Percentiles rank a stretch among this genome's conserved stretches.
These are phyloP conservation scores for Solanum appendiculatum DNA, from an alignment of 257 asterid species.

Conservation along the genomic window DNA sequence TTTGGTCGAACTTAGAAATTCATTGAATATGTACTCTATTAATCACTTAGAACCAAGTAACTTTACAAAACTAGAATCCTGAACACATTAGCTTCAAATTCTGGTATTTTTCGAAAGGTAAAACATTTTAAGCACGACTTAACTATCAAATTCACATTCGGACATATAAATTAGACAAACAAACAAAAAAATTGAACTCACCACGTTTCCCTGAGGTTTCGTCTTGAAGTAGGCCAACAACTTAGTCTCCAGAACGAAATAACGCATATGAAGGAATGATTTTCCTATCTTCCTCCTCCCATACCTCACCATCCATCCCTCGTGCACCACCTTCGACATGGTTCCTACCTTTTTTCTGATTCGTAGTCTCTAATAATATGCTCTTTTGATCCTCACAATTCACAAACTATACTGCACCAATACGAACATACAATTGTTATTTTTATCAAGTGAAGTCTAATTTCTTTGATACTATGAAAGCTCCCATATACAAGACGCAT, in stretches of 20 bases:
- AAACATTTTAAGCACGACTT: not conserved
- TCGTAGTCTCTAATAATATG: not conserved
- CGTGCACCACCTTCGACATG: conserved; percentile 82
- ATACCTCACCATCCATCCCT: conserved; percentile 97
- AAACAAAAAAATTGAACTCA: conserved; percentile 5
- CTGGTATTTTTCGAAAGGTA: not conserved
- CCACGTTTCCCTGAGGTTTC: conserved; percentile 78
- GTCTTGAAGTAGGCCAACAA: conserved; percentile 81
- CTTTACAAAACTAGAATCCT: not conserved
- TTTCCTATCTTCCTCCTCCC: conserved; percentile 86
- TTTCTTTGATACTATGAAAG: not conserved
- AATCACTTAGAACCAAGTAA: not conserved
- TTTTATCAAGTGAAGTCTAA: not conserved
- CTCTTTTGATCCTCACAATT: not conserved
- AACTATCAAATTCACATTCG: not conserved
- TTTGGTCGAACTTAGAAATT: not conserved
- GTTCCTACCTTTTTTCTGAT: not conserved
- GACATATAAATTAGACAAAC: not conserved
- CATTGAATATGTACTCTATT: not conserved
- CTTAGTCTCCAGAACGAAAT: conserved; percentile 72
- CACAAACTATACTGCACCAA: not conserved
- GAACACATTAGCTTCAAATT: not conserved
- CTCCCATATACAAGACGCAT: not conserved
- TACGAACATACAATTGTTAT: not conserved
- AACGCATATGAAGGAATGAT: conserved; percentile 82